These are phyloP conservation scores for Eimeria mitis DNA, from an alignment of 169 alveolate genomes.

Conservation along the genomic window DNA sequence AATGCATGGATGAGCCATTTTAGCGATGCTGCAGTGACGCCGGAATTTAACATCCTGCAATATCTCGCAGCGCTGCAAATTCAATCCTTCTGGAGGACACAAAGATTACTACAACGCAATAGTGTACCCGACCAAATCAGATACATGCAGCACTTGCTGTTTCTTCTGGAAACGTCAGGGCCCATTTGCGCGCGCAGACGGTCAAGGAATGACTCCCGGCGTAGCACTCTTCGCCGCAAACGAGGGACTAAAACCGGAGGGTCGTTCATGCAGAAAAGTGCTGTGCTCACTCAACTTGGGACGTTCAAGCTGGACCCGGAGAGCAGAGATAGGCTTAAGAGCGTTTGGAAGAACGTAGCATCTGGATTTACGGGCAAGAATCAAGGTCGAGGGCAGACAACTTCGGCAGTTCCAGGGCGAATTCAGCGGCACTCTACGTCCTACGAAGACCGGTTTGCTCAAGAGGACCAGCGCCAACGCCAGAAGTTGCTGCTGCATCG, in stretches of 20 bases:
- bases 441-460: not conserved
- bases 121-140: slow-evolving; percentile 10
- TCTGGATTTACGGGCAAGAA: not conserved
- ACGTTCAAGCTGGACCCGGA: slow-evolving; percentile 14
- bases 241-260: slow-evolving; percentile 42
- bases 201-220: slow-evolving; percentile 37
- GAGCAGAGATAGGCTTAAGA: slow-evolving; percentile 21
- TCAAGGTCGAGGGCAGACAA: not conserved
- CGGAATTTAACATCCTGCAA: slow-evolving; percentile 38
- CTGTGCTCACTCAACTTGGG: slow-evolving; percentile 12
- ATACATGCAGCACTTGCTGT: slow-evolving; percentile 57
- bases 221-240: slow-evolving; percentile 73
- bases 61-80: slow-evolving; percentile 67
- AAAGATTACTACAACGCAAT: slow-evolving; percentile 43
- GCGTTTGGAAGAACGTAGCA: not conserved
- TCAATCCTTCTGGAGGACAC: slow-evolving; percentile 68
- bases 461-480: slow-evolving; percentile 25
- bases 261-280: slow-evolving; percentile 2
- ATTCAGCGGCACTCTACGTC: not conserved
- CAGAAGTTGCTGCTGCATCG: slow-evolving; percentile 21
- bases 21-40: not conserved
- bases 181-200: slow-evolving; percentile 46
- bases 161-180: slow-evolving; percentile 55
- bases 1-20: slow-evolving; percentile 72
- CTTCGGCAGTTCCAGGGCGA: not conserved